phyloP scores from a whole-genome alignment of 108 stramenopile species.

The Stephanodiscus minutulus region DNA sequence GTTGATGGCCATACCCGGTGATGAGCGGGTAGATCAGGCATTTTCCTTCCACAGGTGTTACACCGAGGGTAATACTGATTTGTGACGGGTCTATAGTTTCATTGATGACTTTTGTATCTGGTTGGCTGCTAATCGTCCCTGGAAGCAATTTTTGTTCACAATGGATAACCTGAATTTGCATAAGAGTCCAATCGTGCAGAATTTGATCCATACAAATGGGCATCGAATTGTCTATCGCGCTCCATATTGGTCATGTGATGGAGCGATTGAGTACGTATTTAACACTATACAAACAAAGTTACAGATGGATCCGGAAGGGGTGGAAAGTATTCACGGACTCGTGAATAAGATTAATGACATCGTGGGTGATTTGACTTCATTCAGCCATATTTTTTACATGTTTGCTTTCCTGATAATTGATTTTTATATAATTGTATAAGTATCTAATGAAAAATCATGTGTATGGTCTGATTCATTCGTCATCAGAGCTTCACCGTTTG shows the following conservation, averaged over 20 bases:
- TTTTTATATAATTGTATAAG: not conserved
- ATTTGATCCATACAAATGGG: not conserved
- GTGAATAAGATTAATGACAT: not conserved
- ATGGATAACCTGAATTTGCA: conserved; percentile 18
- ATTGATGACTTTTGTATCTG: not conserved
- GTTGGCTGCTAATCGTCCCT: not conserved
- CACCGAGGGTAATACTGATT: not conserved
- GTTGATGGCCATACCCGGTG: not conserved
- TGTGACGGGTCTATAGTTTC: not conserved
- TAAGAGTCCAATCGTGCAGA: not conserved
- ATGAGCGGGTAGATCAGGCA: not conserved
- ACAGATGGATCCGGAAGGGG: not conserved
- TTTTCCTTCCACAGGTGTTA: not conserved
- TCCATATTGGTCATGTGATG: conserved; percentile 18
- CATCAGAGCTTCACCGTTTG: too few species aligned
- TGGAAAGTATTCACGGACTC: not conserved
- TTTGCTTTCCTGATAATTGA: not conserved
- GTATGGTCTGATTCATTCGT: too few species aligned
- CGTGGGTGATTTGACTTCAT: not conserved
- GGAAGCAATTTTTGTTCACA: conserved; percentile 12
- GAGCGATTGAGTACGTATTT: conserved; percentile 23
- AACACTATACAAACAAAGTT: conserved; percentile 9
- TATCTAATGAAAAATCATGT: too few species aligned
- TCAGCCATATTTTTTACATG: conserved; percentile 1
- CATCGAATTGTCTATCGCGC: conserved; percentile 8